These are phyloP conservation scores for Penicillium sp. DNA, from an alignment of 2,329 filamentous ascomycete genomes.

Conservation along the genomic window DNA sequence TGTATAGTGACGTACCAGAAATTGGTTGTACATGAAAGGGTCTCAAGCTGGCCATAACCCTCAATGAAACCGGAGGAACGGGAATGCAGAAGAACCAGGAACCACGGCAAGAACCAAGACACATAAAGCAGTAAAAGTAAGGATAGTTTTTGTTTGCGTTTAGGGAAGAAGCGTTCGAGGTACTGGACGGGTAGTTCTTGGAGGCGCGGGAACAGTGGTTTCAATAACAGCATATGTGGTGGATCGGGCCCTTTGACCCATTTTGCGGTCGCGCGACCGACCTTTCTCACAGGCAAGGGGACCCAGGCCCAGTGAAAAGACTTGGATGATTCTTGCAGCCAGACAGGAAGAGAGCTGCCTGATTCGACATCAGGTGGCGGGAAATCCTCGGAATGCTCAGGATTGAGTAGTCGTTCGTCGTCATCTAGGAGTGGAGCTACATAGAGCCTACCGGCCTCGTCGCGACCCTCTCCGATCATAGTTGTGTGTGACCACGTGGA, in stretches of 20 bases:
- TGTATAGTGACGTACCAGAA: conserved; percentile 40
- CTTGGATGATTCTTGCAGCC: conserved; percentile 49
- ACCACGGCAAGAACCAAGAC: conserved; percentile 50
- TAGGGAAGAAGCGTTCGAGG: conserved; percentile 47
- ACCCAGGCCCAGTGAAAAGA: conserved; percentile 51
- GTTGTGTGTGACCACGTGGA: background rate
- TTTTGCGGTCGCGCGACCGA: conserved; percentile 41
- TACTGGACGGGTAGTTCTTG: conserved; percentile 48
- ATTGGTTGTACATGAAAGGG: conserved; percentile 47
- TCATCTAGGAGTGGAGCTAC: conserved; percentile 35
- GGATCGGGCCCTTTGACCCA: conserved; percentile 52
- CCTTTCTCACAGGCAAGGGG: conserved; percentile 46
- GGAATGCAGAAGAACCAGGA: conserved; percentile 46
- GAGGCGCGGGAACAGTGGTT: conserved; percentile 47
- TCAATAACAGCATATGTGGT: conserved; percentile 46
- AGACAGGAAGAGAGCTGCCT: conserved; percentile 41
- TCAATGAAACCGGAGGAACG: conserved; percentile 49
- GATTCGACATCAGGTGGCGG: conserved; percentile 32
- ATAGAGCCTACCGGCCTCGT: conserved; percentile 34
- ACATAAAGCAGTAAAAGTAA: conserved; percentile 46
- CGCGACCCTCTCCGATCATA: conserved; percentile 34
- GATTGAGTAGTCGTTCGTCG: conserved; percentile 34
- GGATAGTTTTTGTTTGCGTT: conserved; percentile 45
- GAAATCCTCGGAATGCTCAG: conserved; percentile 35
- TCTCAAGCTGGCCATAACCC: conserved; percentile 48